These are phyloP conservation scores for Nakazawaea peltata DNA, from an alignment of 805 yeast genomes.

Conservation along the genomic window DNA sequence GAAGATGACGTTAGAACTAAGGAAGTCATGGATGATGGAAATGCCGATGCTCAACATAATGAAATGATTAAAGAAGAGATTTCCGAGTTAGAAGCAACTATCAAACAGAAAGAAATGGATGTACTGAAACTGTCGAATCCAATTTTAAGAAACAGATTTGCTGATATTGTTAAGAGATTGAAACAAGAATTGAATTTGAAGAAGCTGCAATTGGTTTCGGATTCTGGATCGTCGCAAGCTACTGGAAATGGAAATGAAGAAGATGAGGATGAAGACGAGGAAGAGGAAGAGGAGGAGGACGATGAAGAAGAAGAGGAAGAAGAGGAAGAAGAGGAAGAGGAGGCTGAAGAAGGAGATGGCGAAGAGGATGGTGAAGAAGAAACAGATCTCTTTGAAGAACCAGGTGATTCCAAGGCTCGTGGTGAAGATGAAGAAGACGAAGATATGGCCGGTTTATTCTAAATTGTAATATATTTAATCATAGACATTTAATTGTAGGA, in stretches of 20 bases:
- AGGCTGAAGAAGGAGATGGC: conserved; percentile 8
- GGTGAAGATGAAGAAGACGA: conserved; percentile 20
- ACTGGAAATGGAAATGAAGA: conserved; percentile 22
- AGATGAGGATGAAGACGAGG: conserved; percentile 24
- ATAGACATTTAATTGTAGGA: too few species aligned
- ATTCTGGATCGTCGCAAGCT: too few species aligned
- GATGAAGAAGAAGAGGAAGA: conserved; percentile 21
- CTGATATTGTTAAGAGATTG: conserved; percentile 70
- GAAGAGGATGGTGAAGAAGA: too few species aligned
- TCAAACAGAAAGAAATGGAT: conserved; percentile 66
- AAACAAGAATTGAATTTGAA: conserved; percentile 79
- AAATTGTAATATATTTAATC: not conserved
- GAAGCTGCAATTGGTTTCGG: conserved; percentile 48
- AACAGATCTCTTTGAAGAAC: too few species aligned
- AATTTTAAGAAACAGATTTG: conserved; percentile 78
- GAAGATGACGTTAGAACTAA: conserved; percentile 43
- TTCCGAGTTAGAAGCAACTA: conserved; percentile 68
- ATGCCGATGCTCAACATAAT: conserved; percentile 49
- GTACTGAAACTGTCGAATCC: conserved; percentile 72
- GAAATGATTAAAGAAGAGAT: conserved; percentile 82
- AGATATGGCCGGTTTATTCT: conserved; percentile 21
- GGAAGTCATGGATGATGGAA: conserved; percentile 38
- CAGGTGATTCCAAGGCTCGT: conserved; percentile 12
- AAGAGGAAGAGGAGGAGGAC: conserved; percentile 22
- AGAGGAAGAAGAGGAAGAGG: conserved; percentile 15